phyloP scores from a whole-genome alignment of 768 basidiomycete species.

The Kwoniella sp. region DNA sequence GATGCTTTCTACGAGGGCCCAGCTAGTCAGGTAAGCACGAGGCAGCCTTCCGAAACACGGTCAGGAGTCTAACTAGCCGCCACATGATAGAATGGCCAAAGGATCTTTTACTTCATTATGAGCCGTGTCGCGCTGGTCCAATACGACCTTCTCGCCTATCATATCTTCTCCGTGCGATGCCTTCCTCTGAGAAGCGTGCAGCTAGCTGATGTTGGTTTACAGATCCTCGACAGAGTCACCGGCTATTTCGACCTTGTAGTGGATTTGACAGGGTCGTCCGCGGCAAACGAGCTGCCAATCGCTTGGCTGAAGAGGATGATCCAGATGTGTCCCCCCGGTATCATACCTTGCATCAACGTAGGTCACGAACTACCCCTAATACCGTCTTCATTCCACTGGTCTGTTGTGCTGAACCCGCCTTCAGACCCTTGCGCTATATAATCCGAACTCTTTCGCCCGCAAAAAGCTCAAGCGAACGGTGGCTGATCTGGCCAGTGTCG shows the following conservation, averaged over 20 bases:
- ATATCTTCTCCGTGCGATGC: slow-evolving; percentile 30
- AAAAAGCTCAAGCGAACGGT: slow-evolving; percentile 23
- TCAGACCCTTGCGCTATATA: slow-evolving; percentile 38
- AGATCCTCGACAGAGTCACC: slow-evolving; percentile 33
- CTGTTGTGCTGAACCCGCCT: too few relatives aligned
- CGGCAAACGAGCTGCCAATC: slow-evolving; percentile 34
- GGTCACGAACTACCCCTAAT: too few relatives aligned
- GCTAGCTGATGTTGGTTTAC: slow-evolving; percentile 2
- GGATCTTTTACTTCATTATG: slow-evolving; percentile 43
- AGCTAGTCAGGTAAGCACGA: slow-evolving; percentile 32
- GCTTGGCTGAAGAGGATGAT: slow-evolving; percentile 28
- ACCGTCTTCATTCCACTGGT: too few relatives aligned
- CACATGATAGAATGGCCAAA: slow-evolving; percentile 24
- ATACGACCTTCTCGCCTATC: slow-evolving; percentile 39
- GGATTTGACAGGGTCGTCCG: slow-evolving; percentile 35
- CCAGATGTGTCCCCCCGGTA: slow-evolving; percentile 33
- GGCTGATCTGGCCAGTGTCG: slow-evolving; percentile 19
- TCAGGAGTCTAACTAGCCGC: not conserved
- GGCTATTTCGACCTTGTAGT: slow-evolving; percentile 40
- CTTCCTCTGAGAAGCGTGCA: not conserved
- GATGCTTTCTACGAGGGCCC: slow-evolving; percentile 44
- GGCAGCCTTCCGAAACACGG: not conserved
- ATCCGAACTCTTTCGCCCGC: slow-evolving; percentile 35
- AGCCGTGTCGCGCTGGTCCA: slow-evolving; percentile 29
- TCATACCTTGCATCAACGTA: slow-evolving; percentile 28